Conservation (phyloP, 768 basidiomycete species). For the Atractiella rhizophila region DNA sequence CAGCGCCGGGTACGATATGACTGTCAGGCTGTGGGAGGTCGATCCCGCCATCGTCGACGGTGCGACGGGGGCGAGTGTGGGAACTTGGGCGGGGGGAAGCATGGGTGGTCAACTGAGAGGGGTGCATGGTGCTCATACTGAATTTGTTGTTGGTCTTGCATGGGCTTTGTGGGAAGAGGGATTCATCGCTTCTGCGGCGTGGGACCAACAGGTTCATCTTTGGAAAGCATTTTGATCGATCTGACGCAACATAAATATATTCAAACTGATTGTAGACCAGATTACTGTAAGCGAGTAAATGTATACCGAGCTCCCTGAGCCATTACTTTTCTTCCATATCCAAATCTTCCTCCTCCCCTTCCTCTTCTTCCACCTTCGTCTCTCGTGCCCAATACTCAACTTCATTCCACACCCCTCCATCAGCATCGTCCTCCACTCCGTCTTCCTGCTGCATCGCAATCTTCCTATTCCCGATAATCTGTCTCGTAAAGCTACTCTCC, state of each 20-base stretch:
- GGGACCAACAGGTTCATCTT: constrained; percentile 65
- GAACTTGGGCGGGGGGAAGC: constrained; percentile 22
- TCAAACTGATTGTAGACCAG: neutral
- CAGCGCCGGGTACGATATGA: constrained; percentile 76
- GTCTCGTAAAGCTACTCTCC: constrained; percentile 31
- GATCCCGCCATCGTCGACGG: neutral
- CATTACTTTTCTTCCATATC: neutral
- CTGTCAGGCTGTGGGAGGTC: constrained; percentile 51
- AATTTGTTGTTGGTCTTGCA: constrained; percentile 72
- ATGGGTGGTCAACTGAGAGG: constrained; percentile 30
- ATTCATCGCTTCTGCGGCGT: constrained; percentile 62
- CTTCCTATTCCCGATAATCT: constrained; percentile 28
- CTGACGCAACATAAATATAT: neutral
- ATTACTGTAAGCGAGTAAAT: neutral
- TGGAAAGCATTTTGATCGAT: constrained; percentile 26
- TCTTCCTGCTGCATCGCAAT: constrained; percentile 15
- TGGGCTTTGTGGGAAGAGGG: constrained; percentile 88
- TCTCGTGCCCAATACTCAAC: constrained; percentile 1
- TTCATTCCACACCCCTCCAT: constrained; percentile 4
- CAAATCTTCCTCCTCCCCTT: constrained; percentile 12
- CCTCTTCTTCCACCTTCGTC: constrained; percentile 12
- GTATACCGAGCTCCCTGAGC: neutral
- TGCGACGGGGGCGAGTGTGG: neutral
- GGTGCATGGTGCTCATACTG: constrained; percentile 69
- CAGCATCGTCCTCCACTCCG: neutral